Evolutionary conservation across 2,329 filamentous ascomycete genomes (phyloP), one percentile per base, ranked within the genome.

Genomic region (Trichoderma guizhouense): DNA sequence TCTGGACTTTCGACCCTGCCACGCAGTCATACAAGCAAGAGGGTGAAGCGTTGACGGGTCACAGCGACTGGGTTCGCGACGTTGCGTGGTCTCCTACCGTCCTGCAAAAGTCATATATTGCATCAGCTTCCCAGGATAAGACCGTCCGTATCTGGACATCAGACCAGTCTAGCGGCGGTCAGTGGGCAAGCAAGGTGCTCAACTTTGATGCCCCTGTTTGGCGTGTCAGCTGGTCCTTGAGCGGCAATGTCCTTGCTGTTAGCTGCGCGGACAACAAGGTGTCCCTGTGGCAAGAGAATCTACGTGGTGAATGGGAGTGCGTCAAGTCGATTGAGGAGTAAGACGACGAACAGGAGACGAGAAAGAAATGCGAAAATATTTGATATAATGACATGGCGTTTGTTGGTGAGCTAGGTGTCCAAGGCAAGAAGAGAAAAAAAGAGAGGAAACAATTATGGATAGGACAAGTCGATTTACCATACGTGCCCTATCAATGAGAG

Each of bases 151-250:
- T 99, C 83, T 99, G 96, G 96, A 98, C 95, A 11, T 91, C 89
- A 32, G 92, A 94, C 77, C 76, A 80, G 9, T 77, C 80, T 72
- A 88, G 86, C 79, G 84, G 89, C 18, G 89, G 88, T 28, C 90
- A 93, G 78, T 99, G 96, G 96, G 90, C 91, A 72, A 91, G 89
- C 82, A 96, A 97, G 82, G 90, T 92, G 53, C 87, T 99, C 75
- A 90, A 91, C 78, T 97, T 99, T 77, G 95, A 98, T 73, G 90
- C 92, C 5, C 91, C 95, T 61, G 89, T 97, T 72, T 99, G 96
- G 96, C 91, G 96, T 71, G 96, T 98, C 60, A 98, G 94, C 86
- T 99, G 96, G 96, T 97, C 94, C 77, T 86, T 98, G 79, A 97
- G 94, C 82, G 96, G 96, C 67, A 99, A 99, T 81, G 95, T 98